Base-by-base conservation (phyloP, 2,329 filamentous ascomycete genomes). In the Ophiostoma perfectum region DNA sequence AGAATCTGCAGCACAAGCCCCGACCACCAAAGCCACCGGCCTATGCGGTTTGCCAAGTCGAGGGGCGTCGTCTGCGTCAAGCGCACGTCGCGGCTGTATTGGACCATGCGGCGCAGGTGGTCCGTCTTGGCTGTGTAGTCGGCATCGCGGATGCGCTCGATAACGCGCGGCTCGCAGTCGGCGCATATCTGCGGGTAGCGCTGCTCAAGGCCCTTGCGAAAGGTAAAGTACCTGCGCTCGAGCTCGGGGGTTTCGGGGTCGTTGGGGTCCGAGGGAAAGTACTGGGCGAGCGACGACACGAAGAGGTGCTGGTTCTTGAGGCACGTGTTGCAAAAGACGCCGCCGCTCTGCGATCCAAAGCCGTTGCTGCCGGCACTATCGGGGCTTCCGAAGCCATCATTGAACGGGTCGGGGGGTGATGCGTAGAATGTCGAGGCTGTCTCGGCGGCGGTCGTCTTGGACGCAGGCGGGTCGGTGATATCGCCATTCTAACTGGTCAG, bases 171-270 rank as follows among this genome's bases (percentile, higher is more conserved):
- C 71, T 91, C 90, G 78, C 95, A 99, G 63, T 86, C 82, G 71
- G 84, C 84, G 80, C 95, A 99, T 69, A 97, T 89, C 75, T 95
- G 92, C 0, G 95, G 95, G 75, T 97, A 98, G 65, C 90, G 86
- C 74, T 87, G 82, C 79, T 97, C 93, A 18, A 97, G 82, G 66
- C 88, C 83, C 70, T 82, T 83, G 70, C 89, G 88, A 76, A 90
- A 96, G 47, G 83, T 82, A 72, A 88, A 89, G 73, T 91, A 90
- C 65, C 85, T 84, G 67, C 83, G 83, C 76, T 93, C 89, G 71
- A 89, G 88, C 70, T 86, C 82, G 3, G 79, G 80, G n/a, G 14
- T 14, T 16, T 64, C 63, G n/a, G 63, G 88, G 72, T 94, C 86
- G 60, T 81, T 80, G 0, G 83, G 80, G 69, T 89, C 85, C 45